Evolutionary conservation across 169 alveolate species (phyloP).

Genomic region (Eimeria sp.): DNA sequence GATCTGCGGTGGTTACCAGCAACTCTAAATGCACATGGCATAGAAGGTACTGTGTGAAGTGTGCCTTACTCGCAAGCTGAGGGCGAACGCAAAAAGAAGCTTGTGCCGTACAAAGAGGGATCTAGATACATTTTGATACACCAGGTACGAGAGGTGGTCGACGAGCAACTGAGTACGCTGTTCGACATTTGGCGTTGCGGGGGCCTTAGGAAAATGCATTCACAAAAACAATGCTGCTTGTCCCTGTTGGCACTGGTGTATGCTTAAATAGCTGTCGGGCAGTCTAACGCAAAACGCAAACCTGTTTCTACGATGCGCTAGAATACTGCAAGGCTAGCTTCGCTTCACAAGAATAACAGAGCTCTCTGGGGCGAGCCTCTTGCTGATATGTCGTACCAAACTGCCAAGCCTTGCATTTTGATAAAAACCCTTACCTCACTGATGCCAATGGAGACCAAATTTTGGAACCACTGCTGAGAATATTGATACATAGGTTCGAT

Average conservation of each 20-base stretch:
- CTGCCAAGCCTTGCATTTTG: background rate
- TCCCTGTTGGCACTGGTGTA: background rate
- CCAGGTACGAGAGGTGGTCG: slow-evolving; percentile 84
- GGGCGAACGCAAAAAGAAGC: slow-evolving; percentile 92
- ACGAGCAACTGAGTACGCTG: slow-evolving; percentile 86
- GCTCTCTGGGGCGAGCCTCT: background rate
- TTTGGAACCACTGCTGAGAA: slow-evolving; percentile 97
- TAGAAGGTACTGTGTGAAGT: too few relatives aligned
- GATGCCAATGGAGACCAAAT: slow-evolving; percentile 93
- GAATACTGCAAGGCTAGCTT: background rate
- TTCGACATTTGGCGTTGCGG: slow-evolving; percentile 97
- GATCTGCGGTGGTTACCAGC: background rate
- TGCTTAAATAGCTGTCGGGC: background rate
- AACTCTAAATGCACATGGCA: background rate
- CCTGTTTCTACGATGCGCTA: too few relatives aligned
- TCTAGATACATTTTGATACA: slow-evolving; percentile 92
- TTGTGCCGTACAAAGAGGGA: slow-evolving; percentile 94
- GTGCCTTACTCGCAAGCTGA: slow-evolving; percentile 86
- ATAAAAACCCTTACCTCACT: slow-evolving; percentile 83
- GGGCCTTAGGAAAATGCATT: slow-evolving; percentile 94
- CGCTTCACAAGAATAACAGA: background rate
- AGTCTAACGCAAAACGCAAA: background rate
- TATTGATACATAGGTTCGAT: slow-evolving; percentile 98
- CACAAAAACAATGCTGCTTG: slow-evolving; percentile 90
- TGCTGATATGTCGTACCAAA: background rate